Conservation (phyloP, 805 yeast species). For the Saccharomycopsis capsularis region DNA sequence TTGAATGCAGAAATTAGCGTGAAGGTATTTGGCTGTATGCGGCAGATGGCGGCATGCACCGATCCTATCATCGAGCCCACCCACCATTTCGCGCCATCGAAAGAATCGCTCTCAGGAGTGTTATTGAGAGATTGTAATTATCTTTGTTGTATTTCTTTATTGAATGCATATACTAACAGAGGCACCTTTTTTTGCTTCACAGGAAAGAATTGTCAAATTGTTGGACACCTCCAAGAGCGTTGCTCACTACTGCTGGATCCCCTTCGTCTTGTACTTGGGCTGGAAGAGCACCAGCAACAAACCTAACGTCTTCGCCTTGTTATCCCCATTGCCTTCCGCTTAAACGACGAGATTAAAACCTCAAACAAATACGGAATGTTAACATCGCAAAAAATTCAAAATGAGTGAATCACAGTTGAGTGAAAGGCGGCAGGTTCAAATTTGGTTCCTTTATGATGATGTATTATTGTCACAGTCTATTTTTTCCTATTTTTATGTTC, state of each 20-base stretch:
- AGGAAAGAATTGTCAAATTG: slow-evolving; percentile 84
- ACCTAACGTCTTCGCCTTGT: slow-evolving; percentile 63
- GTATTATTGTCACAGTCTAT: too few species aligned
- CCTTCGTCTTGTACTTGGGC: slow-evolving; percentile 87
- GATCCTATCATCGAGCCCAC: background rate
- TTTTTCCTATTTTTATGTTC: too few species aligned
- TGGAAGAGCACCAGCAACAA: slow-evolving; percentile 76
- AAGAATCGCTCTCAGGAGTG: background rate
- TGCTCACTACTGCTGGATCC: slow-evolving; percentile 96
- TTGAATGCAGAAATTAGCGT: too few species aligned
- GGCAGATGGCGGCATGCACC: background rate
- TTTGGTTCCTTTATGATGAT: too few species aligned
- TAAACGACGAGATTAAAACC: too few species aligned
- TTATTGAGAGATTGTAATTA: too few species aligned
- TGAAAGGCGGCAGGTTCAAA: too few species aligned
- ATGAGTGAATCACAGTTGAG: too few species aligned
- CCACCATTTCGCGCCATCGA: background rate
- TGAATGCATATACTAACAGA: slow-evolving; percentile 4
- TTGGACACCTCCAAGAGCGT: slow-evolving; percentile 77
- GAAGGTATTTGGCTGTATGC: background rate
- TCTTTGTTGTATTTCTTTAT: background rate
- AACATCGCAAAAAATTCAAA: too few species aligned
- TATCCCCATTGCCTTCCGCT: slow-evolving; percentile 76
- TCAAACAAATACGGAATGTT: too few species aligned
- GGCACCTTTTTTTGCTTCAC: slow-evolving; percentile 5